Percentiles rank a stretch among this genome's conserved stretches.
Conservation (phyloP, 176 grass and related monocot species). For the Bothriochloa decipiens region DNA sequence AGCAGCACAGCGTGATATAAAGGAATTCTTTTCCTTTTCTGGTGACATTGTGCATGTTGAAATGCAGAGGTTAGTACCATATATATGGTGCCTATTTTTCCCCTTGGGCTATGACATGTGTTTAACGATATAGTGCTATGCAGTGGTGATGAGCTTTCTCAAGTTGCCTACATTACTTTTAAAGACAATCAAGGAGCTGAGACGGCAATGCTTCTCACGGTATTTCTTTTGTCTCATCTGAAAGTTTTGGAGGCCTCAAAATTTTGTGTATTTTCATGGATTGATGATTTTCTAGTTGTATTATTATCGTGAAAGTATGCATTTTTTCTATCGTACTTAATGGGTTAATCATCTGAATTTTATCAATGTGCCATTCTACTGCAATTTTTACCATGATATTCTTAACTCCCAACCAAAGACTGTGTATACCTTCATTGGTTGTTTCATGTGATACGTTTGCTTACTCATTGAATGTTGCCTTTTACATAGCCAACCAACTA, state of each 20-base stretch:
- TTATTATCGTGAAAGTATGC: not conserved
- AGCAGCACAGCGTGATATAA: constrained; percentile 72
- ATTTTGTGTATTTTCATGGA: not conserved
- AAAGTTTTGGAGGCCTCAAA: not conserved
- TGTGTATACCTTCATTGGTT: not conserved
- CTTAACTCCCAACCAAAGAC: not conserved
- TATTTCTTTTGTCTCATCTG: constrained; percentile 34
- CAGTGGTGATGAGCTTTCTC: constrained; percentile 84
- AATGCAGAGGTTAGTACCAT: constrained; percentile 70
- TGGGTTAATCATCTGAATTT: not conserved
- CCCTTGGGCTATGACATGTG: constrained; percentile 10
- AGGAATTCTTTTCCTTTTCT: constrained; percentile 93
- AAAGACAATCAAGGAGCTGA: constrained; percentile 82
- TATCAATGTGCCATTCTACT: not conserved
- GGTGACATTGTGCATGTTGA: constrained; percentile 79
- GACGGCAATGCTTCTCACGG: constrained; percentile 94
- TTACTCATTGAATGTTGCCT: constrained; percentile 10
- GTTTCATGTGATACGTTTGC: not conserved
- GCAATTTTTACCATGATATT: constrained; percentile 12
- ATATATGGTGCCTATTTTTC: constrained; percentile 31
- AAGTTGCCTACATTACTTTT: constrained; percentile 90
- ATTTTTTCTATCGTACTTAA: not conserved
- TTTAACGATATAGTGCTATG: constrained; percentile 38
- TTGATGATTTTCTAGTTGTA: not conserved
- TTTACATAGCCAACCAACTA: not conserved